phyloP scores from a whole-genome alignment of 169 alveolate species.

The Cardiosporidium cionae region DNA sequence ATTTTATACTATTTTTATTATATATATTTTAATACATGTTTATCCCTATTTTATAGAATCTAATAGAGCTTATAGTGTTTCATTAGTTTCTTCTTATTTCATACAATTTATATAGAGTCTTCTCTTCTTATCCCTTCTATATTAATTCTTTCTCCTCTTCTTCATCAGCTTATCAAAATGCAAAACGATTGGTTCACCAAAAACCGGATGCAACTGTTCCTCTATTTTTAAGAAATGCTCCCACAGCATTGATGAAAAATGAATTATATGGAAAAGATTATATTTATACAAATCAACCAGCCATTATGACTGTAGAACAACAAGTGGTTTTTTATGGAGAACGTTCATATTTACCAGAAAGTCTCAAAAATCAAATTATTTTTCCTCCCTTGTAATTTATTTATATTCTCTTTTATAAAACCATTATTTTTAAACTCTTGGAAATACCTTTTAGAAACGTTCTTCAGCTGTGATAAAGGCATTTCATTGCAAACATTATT shows the following conservation, averaged over 20 bases:
- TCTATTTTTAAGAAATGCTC: constrained; percentile 13
- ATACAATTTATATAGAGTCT: no score
- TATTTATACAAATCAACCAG: constrained; percentile 19
- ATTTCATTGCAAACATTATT: no score
- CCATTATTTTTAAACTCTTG: no score
- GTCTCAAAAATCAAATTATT: no score
- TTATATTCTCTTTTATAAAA: no score
- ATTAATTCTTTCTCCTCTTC: neutral
- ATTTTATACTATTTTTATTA: neutral
- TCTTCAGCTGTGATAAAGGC: no score
- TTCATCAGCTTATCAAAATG: constrained; percentile 7
- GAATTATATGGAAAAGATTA: constrained; percentile 5
- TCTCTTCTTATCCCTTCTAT: neutral
- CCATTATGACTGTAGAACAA: no score
- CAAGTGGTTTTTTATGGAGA: no score
- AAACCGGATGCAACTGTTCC: constrained; percentile 6
- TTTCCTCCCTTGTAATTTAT: no score
- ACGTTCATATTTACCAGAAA: no score
- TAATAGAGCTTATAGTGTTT: neutral
- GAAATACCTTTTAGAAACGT: no score
- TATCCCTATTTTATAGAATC: neutral
- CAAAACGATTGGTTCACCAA: neutral
- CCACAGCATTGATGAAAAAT: constrained; percentile 6
- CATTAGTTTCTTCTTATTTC: neutral
- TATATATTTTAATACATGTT: neutral